These are phyloP conservation scores for Dryas integrifolia DNA, from an alignment of 331 rosid species.

Conservation along the genomic window DNA sequence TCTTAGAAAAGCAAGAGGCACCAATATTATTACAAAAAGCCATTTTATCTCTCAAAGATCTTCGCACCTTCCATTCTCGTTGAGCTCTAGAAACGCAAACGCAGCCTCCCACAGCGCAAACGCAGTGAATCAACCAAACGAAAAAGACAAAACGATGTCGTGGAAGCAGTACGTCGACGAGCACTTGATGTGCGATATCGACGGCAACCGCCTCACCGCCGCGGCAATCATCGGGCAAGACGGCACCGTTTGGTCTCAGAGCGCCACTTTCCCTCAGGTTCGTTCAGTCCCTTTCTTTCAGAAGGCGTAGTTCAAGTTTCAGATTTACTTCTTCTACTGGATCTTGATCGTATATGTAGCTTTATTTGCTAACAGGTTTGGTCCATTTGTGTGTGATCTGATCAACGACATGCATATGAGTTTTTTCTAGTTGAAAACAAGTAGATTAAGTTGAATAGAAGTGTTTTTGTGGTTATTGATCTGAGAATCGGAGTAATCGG, in stretches of 20 bases:
- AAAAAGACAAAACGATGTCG: conserved; percentile 26
- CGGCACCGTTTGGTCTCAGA: conserved; percentile 38
- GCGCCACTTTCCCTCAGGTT: conserved; percentile 36
- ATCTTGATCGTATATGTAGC: background rate
- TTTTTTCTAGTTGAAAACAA: background rate
- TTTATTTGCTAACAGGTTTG: background rate
- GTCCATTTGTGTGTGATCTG: background rate
- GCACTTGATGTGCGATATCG: conserved; percentile 40
- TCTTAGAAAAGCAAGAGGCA: background rate
- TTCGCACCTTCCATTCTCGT: background rate
- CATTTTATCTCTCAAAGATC: background rate
- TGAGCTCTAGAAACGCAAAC: background rate
- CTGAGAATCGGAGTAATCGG: background rate
- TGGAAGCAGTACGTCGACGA: conserved; percentile 45
- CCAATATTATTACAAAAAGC: background rate
- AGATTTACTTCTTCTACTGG: conserved; percentile 3
- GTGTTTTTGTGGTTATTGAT: conserved; percentile 2
- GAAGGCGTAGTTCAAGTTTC: background rate
- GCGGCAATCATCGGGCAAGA: conserved; percentile 41
- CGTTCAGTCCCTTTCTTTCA: background rate
- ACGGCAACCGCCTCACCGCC: conserved; percentile 32
- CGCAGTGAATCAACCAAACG: background rate
- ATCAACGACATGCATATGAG: background rate
- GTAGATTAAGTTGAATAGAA: background rate
- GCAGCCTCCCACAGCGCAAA: too few relatives aligned